Base-by-base conservation (phyloP, 2,329 filamentous ascomycete genomes). In the Calonectria montana region DNA sequence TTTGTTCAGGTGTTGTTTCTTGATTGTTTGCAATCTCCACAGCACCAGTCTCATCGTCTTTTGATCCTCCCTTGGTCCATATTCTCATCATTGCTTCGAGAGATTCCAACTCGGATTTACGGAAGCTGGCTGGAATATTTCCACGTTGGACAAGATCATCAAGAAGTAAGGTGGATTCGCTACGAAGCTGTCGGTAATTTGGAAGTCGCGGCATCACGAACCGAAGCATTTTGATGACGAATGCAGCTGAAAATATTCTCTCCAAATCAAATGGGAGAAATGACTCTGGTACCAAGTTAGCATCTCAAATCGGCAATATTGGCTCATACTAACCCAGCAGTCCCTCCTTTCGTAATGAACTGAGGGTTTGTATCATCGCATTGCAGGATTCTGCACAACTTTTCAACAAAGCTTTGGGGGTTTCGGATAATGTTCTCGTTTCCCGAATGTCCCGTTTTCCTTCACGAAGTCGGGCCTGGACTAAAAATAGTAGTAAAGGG, bases 241-340 rank as follows among this genome's bases (percentile, higher is more conserved):
- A 70, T 21, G 68, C 68, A 3, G 68, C 68, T 1, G 68, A 70
- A 27, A 70, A 70, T n/a, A 70, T 66, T 18, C 68, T 64, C 45
- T 70, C 68, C 15, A 70, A 27, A 55, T 70, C 68, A 15, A 70
- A 70, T 8, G 68, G 68, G 21, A 70, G 55, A n/a, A 61, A 70
- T 12, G 53, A 70, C 39, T 70, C 68, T 66, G 18, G 3, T 8
- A n/a, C 12, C 1, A 16, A 3, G 29, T 70, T 9, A 62, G 41
- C 16, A 25, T 27, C 16, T 16, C 0, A 4, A 5, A 21, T 5
- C 4, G 21, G 1, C 8, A 31, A 48, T 39, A 15, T 5, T 1
- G 4, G 6, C 29, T 15, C 2, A 13, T 21, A 43, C 68, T 18
- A 15, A 70, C 68, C 68, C 16, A 70, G 45, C 2, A 70, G 27